phyloP scores from a whole-genome alignment of 192 early-diverging fungal species.

The Entomortierella chlamydospora region DNA sequence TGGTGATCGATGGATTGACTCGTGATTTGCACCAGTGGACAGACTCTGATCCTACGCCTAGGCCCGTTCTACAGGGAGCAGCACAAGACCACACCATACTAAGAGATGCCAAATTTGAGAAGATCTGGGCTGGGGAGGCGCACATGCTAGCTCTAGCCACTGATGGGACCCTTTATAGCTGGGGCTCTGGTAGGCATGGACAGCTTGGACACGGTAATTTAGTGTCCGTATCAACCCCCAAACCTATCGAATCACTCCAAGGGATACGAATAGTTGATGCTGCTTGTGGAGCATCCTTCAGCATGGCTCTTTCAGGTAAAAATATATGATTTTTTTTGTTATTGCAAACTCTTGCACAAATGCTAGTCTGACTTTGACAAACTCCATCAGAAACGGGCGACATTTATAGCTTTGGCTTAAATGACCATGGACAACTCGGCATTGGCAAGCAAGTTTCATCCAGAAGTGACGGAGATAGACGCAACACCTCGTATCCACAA shows the following conservation, averaged over 20 bases:
- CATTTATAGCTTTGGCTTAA: slow-evolving; percentile 56
- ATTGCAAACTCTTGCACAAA: not conserved
- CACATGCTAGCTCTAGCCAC: slow-evolving; percentile 37
- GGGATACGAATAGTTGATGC: slow-evolving; percentile 43
- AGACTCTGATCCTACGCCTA: not conserved
- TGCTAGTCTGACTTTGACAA: not conserved
- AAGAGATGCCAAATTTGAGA: slow-evolving; percentile 1
- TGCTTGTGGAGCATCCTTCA: slow-evolving; percentile 54
- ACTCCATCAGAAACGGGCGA: slow-evolving; percentile 45
- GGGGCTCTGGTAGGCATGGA: slow-evolving; percentile 57
- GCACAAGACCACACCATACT: not conserved
- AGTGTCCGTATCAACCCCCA: slow-evolving; percentile 24
- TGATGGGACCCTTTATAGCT: slow-evolving; percentile 47
- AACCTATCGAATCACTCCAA: slow-evolving; percentile 45
- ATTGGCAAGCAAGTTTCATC: not conserved
- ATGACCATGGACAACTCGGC: slow-evolving; percentile 54
- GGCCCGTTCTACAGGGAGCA: not conserved
- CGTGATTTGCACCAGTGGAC: slow-evolving; percentile 19
- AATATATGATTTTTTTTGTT: not conserved
- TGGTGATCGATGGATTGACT: slow-evolving; percentile 17
- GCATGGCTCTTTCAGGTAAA: slow-evolving; percentile 41
- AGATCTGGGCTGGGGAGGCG: slow-evolving; percentile 48
- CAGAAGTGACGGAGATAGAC: not conserved
- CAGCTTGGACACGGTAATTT: slow-evolving; percentile 56
- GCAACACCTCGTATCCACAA: slow-evolving; percentile 44